Percentiles rank a stretch among this genome's conserved stretches.
Conservation (phyloP, 345 rosid genomes). For the Hibiscus tridactylites region DNA sequence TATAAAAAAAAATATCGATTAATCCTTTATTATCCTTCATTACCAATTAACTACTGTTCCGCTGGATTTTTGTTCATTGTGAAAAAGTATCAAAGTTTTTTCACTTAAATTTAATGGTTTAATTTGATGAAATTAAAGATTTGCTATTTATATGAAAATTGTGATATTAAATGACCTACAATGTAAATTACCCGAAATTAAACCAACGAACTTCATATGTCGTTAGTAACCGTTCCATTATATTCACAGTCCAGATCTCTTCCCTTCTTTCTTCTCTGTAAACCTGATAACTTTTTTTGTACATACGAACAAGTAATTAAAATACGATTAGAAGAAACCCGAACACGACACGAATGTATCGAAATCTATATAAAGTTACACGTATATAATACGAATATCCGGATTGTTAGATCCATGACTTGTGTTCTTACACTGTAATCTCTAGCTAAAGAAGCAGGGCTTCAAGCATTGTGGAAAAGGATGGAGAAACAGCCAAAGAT, state of each 20-base stretch:
- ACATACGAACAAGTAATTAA: background rate
- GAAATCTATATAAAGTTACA: background rate
- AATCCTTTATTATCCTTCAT: no score
- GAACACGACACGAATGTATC: background rate
- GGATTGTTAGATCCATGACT: background rate
- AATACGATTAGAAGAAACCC: background rate
- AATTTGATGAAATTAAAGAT: no score
- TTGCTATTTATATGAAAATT: no score
- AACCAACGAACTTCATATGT: background rate
- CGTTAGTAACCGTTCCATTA: background rate
- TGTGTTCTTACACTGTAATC: background rate
- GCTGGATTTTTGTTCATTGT: no score
- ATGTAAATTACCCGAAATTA: no score
- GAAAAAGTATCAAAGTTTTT: no score
- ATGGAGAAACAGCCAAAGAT: background rate
- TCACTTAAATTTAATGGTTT: no score
- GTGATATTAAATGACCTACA: no score
- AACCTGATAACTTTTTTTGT: background rate
- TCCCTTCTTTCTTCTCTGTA: background rate
- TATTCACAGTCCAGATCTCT: background rate
- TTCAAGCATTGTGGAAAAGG: background rate
- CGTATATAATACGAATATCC: background rate
- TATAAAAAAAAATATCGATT: no score
- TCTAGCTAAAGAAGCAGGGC: background rate
- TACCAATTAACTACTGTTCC: no score